These are phyloP conservation scores for Diplodia mutila DNA, from an alignment of 2,329 filamentous ascomycete genomes.

Conservation along the genomic window DNA sequence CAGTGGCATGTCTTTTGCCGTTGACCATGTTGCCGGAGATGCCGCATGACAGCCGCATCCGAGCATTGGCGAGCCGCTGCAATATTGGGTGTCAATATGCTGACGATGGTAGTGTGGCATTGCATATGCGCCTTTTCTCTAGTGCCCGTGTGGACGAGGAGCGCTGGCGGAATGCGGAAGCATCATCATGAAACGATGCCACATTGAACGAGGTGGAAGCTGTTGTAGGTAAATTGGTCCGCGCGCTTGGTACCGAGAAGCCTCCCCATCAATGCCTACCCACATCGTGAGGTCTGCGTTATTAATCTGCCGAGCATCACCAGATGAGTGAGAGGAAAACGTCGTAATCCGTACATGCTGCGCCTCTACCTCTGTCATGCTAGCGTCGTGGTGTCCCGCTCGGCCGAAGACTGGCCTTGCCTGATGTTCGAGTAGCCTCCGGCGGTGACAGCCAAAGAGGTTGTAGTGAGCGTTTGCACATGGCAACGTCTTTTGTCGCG, in stretches of 20 bases:
- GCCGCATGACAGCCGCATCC: not conserved
- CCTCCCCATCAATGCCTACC: not conserved
- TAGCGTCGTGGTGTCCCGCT: not conserved
- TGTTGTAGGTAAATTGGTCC: constrained; percentile 6
- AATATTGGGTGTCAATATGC: too few species aligned
- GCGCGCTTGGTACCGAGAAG: not conserved
- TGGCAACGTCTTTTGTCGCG: not conserved
- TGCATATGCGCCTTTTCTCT: not conserved
- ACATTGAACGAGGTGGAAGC: not conserved
- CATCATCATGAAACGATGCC: not conserved
- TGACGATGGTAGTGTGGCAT: not conserved
- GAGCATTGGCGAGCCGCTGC: not conserved
- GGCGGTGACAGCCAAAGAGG: not conserved
- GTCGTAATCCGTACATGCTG: constrained; percentile 1
- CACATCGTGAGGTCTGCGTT: not conserved
- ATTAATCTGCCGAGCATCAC: constrained; percentile 9
- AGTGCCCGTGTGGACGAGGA: not conserved
- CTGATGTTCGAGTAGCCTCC: not conserved
- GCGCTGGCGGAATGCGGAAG: not conserved
- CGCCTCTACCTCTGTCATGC: not conserved
- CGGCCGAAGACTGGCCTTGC: not conserved
- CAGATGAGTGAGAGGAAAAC: not conserved
- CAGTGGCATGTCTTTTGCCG: not conserved
- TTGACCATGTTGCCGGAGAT: not conserved
- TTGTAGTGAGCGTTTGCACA: not conserved